Base-by-base conservation (phyloP, 352 stramenopile species). In the Phytophthora litchii region DNA sequence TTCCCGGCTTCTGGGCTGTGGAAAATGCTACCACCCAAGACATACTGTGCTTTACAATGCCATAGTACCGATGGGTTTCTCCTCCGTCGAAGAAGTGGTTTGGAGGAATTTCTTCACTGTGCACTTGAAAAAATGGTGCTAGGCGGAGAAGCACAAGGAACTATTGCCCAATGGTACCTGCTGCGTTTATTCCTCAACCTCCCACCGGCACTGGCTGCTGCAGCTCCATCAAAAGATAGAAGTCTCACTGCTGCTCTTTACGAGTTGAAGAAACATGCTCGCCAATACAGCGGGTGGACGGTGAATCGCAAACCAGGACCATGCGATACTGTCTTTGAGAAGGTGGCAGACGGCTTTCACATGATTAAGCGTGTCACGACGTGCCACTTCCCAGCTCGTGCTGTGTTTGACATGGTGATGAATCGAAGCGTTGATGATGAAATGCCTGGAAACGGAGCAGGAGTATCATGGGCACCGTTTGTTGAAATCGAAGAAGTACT, bases 361-460 rank as follows among this genome's bases (percentile, higher is more conserved):
- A 83, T 87, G 68, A 43, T 90, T 45, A 93, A 93, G 50, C 71
- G 83, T 6, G 66, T 88, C 20, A 72, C 71, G 4, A 78, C 65
- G 29, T 85, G 83, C 37, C 54, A 70, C 11, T 93, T 89, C 43
- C 83, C 83, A 36, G 78, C 83, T 25, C 79, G 83, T 11, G 81
- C 83, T 0, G 56, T 91, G 23, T 93, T 90, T 48, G 83, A 91
- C 50, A 78, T 88, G 67, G 72, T 90, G 27, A 80, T 80, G 17
- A 86, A 77, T 36, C 65, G 61, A 40, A 71, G 58, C 42, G 52
- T 56, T 42, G 61, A 60, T 31, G 43, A 58, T 9, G 57, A 72
- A 27, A 45, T 54, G 25, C 37, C 37, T 4, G 43, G 55, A 4
- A 32, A 16, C 13, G 60, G 60, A 36, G 52, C 54, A 19, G 60